phyloP scores from a whole-genome alignment of 1,284 basidiomycete genomes.

The Tausonia pullulans region DNA sequence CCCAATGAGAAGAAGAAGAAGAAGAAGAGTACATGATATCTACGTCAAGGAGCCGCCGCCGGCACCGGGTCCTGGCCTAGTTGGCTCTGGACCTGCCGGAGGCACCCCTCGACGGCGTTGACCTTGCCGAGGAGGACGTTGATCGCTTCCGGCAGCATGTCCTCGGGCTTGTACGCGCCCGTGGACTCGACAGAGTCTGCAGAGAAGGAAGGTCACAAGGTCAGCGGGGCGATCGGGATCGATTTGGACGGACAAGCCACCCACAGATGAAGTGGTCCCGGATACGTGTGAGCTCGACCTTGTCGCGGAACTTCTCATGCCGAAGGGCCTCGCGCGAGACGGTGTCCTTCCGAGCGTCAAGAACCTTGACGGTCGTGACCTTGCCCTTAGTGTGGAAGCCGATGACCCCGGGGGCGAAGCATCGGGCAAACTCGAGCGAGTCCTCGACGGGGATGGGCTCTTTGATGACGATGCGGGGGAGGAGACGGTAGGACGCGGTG shows the following conservation, averaged over 20 bases:
- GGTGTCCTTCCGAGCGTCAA: slow-evolving; percentile 50
- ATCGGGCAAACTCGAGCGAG: slow-evolving; percentile 65
- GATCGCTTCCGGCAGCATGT: slow-evolving; percentile 72
- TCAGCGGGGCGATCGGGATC: neutral
- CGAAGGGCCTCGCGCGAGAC: slow-evolving; percentile 88
- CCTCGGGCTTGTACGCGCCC: slow-evolving; percentile 72
- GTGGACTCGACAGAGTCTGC: slow-evolving; percentile 83
- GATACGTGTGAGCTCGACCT: slow-evolving; percentile 72
- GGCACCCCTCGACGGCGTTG: slow-evolving; percentile 30
- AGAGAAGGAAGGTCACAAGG: slow-evolving; percentile 1
- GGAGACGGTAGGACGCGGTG: slow-evolving; percentile 85
- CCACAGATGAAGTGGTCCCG: slow-evolving; percentile 89
- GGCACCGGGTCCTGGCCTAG: neutral
- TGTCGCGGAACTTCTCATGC: slow-evolving; percentile 79
- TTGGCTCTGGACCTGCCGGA: slow-evolving; percentile 17
- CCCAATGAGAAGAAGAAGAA: too few species aligned
- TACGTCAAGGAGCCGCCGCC: neutral
- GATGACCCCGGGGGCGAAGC: slow-evolving; percentile 86
- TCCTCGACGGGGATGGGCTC: slow-evolving; percentile 53
- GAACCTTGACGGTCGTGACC: too few species aligned
- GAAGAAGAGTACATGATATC: too few species aligned
- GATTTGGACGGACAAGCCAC: slow-evolving; percentile 16
- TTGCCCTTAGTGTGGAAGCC: slow-evolving; percentile 41
- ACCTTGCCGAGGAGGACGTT: slow-evolving; percentile 76
- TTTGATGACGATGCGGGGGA: slow-evolving; percentile 72